Evolutionary conservation across 495 filamentous ascomycete genomes (phyloP).

Genomic region (Podospora bellae-mahoneyi): DNA sequence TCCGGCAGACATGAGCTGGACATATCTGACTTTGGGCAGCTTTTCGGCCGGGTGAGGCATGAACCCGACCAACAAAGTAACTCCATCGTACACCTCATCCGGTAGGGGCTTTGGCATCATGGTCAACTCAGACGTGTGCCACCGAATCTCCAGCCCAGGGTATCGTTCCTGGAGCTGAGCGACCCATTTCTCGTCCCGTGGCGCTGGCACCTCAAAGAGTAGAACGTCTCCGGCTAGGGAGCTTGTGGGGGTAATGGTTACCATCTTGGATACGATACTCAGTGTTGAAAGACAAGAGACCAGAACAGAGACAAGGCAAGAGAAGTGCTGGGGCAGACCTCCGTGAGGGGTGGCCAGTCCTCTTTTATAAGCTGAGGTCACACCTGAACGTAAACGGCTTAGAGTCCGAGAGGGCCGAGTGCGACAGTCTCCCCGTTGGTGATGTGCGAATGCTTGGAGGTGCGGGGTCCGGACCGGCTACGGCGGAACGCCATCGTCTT

Average conservation of each 20-base stretch:
- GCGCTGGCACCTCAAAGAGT: constrained; percentile 19
- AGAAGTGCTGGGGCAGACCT: background rate
- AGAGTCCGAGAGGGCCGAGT: background rate
- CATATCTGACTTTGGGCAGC: constrained; percentile 31
- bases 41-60: constrained; percentile 23
- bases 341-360: background rate
- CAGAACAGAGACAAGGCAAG: background rate
- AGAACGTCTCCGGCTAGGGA: constrained; percentile 22
- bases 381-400: background rate
- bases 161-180: constrained; percentile 23
- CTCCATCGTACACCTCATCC: constrained; percentile 27
- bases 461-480: background rate
- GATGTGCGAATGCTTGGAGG: background rate
- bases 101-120: background rate
- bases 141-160: constrained; percentile 34
- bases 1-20: constrained; percentile 35
- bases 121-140: constrained; percentile 14
- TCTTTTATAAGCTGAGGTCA: background rate
- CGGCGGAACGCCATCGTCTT: background rate
- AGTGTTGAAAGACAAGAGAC: background rate
- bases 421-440: background rate
- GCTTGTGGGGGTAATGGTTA: background rate
- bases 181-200: constrained; percentile 26
- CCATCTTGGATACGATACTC: background rate
- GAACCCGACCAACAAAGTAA: constrained; percentile 27